A percentile compares a stretch with the other conserved stretches of the same genome.
These are phyloP conservation scores for Tilletiaria anomala DNA, from an alignment of 1,284 basidiomycete species.

Conservation along the genomic window DNA sequence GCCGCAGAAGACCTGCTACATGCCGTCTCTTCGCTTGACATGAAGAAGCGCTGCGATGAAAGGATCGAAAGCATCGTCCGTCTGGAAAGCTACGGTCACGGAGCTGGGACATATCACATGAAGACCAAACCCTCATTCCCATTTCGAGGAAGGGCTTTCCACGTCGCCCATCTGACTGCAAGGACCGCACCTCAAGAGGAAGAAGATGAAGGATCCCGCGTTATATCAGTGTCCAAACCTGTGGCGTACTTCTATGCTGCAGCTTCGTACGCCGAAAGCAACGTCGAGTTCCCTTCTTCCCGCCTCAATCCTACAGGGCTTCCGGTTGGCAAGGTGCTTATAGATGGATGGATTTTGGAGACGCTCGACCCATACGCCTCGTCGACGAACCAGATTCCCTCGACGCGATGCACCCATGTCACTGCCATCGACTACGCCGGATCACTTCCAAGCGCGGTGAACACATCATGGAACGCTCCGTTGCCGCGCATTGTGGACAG, in stretches of 20 bases:
- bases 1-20: slow-evolving; percentile 74
- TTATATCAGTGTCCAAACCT: slow-evolving; percentile 37
- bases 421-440: slow-evolving; percentile 74
- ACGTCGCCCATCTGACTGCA: slow-evolving; percentile 61
- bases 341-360: slow-evolving; percentile 94
- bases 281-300: too few relatives aligned
- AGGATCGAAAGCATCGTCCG: slow-evolving; percentile 53
- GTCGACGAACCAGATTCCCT: slow-evolving; percentile 76
- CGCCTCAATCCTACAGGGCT: slow-evolving; percentile 63
- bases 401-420: slow-evolving; percentile 74
- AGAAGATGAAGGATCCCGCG: background rate
- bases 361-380: slow-evolving; percentile 92
- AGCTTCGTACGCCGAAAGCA: slow-evolving; percentile 51
- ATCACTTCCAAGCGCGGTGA: slow-evolving; percentile 71
- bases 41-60: slow-evolving; percentile 70
- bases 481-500: slow-evolving; percentile 32
- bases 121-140: slow-evolving; percentile 62
- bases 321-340: slow-evolving; percentile 64
- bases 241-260: slow-evolving; percentile 41
- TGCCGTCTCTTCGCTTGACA: slow-evolving; percentile 50
- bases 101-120: slow-evolving; percentile 46
- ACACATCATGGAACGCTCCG: slow-evolving; percentile 66
- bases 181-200: slow-evolving; percentile 38
- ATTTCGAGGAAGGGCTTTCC: slow-evolving; percentile 77
- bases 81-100: slow-evolving; percentile 69